Conservation (phyloP, 2,329 filamentous ascomycete genomes). For the Thermoascus crustaceus region DNA sequence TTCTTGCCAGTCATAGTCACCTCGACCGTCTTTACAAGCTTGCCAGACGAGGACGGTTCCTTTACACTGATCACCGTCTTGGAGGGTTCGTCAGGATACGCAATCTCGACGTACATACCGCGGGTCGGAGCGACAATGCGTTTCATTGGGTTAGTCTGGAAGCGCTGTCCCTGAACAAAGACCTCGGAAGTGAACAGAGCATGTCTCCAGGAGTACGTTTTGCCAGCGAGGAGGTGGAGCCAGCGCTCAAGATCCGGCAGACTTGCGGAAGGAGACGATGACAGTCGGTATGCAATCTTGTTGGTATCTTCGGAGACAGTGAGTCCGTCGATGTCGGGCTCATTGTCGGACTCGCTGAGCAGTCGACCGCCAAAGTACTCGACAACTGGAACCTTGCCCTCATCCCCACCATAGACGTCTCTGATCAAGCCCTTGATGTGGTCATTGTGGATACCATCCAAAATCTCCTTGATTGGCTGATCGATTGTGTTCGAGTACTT, state of each 20-base stretch:
- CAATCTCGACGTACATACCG: conserved; percentile 83
- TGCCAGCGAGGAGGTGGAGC: conserved; percentile 80
- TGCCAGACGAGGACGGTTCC: conserved; percentile 78
- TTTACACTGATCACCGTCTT: conserved; percentile 81
- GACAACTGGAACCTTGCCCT: conserved; percentile 67
- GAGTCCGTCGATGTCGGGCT: conserved; percentile 75
- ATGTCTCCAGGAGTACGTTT: conserved; percentile 83
- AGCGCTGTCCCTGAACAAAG: conserved; percentile 89
- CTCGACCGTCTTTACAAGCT: conserved; percentile 82
- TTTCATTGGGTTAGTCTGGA: conserved; percentile 92
- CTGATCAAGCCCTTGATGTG: conserved; percentile 73
- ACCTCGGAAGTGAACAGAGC: conserved; percentile 91
- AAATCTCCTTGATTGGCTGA: conserved; percentile 89
- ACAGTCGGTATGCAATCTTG: conserved; percentile 79
- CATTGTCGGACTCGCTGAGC: conserved; percentile 57
- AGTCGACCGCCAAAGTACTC: conserved; percentile 95
- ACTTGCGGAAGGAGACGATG: conserved; percentile 61
- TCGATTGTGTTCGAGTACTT: conserved; percentile 85
- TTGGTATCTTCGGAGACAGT: conserved; percentile 69
- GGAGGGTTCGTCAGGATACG: conserved; percentile 67
- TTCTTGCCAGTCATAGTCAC: conserved; percentile 66
- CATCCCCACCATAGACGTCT: conserved; percentile 71
- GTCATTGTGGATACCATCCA: conserved; percentile 79
- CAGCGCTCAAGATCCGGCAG: conserved; percentile 76
- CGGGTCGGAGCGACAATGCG: conserved; percentile 80